phyloP scores from a whole-genome alignment of 1,284 basidiomycete genomes.

The Neolentinus lepideus region DNA sequence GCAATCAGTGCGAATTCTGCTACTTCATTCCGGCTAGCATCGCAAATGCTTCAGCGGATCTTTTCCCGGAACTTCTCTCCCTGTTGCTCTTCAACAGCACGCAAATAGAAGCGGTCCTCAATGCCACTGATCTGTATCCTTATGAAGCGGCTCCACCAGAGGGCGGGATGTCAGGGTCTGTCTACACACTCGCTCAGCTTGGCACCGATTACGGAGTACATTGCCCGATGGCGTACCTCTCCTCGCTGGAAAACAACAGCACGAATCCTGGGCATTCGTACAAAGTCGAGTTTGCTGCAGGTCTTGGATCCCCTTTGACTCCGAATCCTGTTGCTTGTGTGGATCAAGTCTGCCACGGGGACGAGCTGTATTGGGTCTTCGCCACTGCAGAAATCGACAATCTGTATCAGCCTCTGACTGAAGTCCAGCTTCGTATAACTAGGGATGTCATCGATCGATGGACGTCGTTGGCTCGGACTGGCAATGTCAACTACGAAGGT shows the following conservation, averaged over 20 bases:
- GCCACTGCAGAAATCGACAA: not conserved
- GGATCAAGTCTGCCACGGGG: not conserved
- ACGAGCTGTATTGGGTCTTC: constrained; percentile 1
- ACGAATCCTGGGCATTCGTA: not conserved
- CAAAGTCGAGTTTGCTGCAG: not conserved
- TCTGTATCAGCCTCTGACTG: constrained; percentile 1
- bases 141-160: not conserved
- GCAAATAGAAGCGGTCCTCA: not conserved
- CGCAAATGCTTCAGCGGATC: not conserved
- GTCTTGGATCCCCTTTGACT: not conserved
- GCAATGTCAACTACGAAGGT: constrained; percentile 10
- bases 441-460: constrained; percentile 8
- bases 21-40: constrained; percentile 10
- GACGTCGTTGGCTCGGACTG: constrained; percentile 8
- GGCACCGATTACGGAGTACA: not conserved
- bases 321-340: not conserved
- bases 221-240: not conserved
- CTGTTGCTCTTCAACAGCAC: not conserved
- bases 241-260: not conserved
- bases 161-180: not conserved
- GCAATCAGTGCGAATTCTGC: constrained; percentile 9
- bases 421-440: constrained; percentile 5
- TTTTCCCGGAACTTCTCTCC: constrained; percentile 3
- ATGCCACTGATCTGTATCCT: not conserved
- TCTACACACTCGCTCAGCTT: not conserved